Base-by-base conservation (phyloP, 345 rosid genomes). In the Linum lewisii region DNA sequence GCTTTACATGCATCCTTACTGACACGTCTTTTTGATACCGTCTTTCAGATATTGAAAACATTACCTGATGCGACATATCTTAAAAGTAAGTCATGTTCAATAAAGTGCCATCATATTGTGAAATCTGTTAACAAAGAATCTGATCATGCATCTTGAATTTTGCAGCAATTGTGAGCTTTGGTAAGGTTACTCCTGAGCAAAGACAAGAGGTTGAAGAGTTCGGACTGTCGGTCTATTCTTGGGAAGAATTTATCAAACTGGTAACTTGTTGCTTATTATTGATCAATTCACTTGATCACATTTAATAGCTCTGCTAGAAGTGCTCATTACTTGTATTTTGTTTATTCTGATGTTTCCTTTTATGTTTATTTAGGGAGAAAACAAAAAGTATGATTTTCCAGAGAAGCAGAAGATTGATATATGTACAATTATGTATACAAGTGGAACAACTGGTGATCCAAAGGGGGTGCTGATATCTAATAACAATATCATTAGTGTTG, bases 391-490 rank as follows among this genome's bases (percentile, higher is more conserved):
- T 75, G 96, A 90, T 50, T 84, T 90, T 65, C 99, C 99, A 18
- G 86, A 64, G 72, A 93, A 87, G 69, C 76, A 62, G 74, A 80
- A 81, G 75, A 74, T 67, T 32, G 99, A 94, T 61, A 78, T 94
- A 44, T 90, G 96, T 72, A 94, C 97, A 18, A 85, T 90, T 59
- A 94, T 90, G 99, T 94, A 94, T 67, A 94, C 99, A 47, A 94
- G 99, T 60, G 99, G 99, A 66, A 94, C 99, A 66, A 90, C 99
- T 73, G 97, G 96, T 73, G 96, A 94, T 76, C 99, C 99, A 19
- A 94, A 87, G 69, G 99, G 99, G 72, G 99, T 90, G 5, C 32
- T 94, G 86, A 79, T 94, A 63, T 84, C 99, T 73, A 94, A 94
- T 78, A 83, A 84, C 3, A 85, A 85, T 79, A 87, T 94, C 66